Conservation (phyloP, 108 stramenopile genomes). For the Asterionellopsis glacialis region DNA sequence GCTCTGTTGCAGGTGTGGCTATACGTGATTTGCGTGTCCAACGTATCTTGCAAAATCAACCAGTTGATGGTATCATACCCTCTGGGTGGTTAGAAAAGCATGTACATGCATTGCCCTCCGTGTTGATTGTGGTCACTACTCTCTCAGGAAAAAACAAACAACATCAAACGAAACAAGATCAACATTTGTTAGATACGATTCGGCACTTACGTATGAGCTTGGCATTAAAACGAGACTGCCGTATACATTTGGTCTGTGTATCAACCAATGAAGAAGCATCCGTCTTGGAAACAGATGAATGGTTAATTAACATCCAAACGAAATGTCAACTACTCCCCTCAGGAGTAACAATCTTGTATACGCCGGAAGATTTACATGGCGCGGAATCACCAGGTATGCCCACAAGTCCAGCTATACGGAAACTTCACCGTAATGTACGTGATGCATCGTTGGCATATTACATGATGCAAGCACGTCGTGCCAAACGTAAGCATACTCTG, state of each 20-base stretch:
- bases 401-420: slow-evolving; percentile 20
- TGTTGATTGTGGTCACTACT: slow-evolving; percentile 57
- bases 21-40: slow-evolving; percentile 9
- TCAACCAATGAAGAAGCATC: background rate
- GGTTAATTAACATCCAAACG: slow-evolving; percentile 1
- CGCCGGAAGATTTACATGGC: slow-evolving; percentile 11
- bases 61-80: slow-evolving; percentile 65
- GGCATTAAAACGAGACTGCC: slow-evolving; percentile 54
- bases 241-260: slow-evolving; percentile 60
- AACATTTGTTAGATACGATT: slow-evolving; percentile 38
- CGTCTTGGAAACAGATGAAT: slow-evolving; percentile 2
- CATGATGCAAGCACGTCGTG: slow-evolving; percentile 21
- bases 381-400: slow-evolving; percentile 5
- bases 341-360: slow-evolving; percentile 12
- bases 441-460: slow-evolving; percentile 43
- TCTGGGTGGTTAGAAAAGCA: slow-evolving; percentile 80
- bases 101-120: slow-evolving; percentile 58
- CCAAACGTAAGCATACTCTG: slow-evolving; percentile 34
- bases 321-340: slow-evolving; percentile 1
- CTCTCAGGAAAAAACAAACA: slow-evolving; percentile 14
- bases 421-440: slow-evolving; percentile 26
- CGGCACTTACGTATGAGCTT: slow-evolving; percentile 44
- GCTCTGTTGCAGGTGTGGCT: slow-evolving; percentile 4
- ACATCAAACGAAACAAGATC: slow-evolving; percentile 32
- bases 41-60: slow-evolving; percentile 19